These are phyloP conservation scores for Saturnispora sekii DNA, from an alignment of 805 yeast species.

Conservation along the genomic window DNA sequence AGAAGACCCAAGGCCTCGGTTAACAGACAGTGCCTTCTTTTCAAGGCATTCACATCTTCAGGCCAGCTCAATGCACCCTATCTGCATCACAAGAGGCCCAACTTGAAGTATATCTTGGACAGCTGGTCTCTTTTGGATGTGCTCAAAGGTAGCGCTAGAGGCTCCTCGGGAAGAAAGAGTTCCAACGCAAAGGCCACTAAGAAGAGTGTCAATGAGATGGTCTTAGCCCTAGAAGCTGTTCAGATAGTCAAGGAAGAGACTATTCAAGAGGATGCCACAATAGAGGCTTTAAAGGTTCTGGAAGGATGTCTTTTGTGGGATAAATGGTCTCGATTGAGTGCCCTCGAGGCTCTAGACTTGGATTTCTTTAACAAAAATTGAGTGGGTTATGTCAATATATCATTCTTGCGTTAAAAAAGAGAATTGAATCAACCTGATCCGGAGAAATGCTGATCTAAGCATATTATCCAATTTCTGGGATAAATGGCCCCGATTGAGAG, in stretches of 20 bases:
- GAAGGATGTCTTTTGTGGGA: constrained; percentile 7
- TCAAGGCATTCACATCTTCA: constrained; percentile 5
- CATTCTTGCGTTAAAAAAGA: too few species aligned
- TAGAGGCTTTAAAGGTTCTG: background rate
- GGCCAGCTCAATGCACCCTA: constrained; percentile 6
- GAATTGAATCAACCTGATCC: too few species aligned
- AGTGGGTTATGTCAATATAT: background rate
- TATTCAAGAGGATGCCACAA: background rate
- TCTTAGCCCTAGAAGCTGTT: constrained; percentile 5
- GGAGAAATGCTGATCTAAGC: too few species aligned
- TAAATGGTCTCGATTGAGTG: constrained; percentile 6
- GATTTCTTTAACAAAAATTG: constrained; percentile 2
- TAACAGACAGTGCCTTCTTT: constrained; percentile 1
- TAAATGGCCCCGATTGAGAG: constrained; percentile 5
- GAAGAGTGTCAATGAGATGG: constrained; percentile 6
- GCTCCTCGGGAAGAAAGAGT: background rate
- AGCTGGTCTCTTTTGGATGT: constrained; percentile 5
- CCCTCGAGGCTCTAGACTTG: constrained; percentile 5
- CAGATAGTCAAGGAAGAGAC: background rate
- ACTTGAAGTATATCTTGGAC: constrained; percentile 1
- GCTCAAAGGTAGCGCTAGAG: background rate
- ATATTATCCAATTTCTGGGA: constrained; percentile 1
- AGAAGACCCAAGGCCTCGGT: constrained; percentile 1
- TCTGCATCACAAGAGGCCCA: constrained; percentile 5
- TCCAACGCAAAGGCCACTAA: background rate